A percentile compares a stretch with the other conserved stretches of the same genome.
Evolutionary conservation across 1,139 yeast genomes (phyloP).

Genomic region (Yamadazyma taylorii): DNA sequence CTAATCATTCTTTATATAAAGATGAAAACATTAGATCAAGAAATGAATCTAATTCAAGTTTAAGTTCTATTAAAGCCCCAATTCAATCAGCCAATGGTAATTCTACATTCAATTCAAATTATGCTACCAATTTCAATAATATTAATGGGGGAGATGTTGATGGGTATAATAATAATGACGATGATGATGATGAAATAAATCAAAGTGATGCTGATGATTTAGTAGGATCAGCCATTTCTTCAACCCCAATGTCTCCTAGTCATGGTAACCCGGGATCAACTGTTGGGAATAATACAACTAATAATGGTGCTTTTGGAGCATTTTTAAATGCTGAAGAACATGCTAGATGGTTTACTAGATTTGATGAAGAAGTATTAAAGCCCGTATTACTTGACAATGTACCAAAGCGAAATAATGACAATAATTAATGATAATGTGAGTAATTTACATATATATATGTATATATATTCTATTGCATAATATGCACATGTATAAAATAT

Average conservation of each 20-base stretch:
- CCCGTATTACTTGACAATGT: conserved; percentile 82
- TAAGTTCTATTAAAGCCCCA: conserved; percentile 11
- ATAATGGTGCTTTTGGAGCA: conserved; percentile 40
- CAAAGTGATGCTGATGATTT: conserved; percentile 44
- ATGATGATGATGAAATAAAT: conserved; percentile 32
- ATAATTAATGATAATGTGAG: conserved; percentile 7
- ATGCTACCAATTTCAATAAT: conserved; percentile 1
- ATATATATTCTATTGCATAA: conserved; percentile 4
- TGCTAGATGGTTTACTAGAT: conserved; percentile 88
- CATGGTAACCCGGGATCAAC: conserved; percentile 3
- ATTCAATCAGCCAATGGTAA: conserved; percentile 1
- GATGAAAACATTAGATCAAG: conserved; percentile 24
- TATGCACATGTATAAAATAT: neutral
- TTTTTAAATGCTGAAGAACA: conserved; percentile 67
- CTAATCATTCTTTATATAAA: conserved; percentile 13
- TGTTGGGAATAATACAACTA: conserved; percentile 6
- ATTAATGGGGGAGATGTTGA: no score
- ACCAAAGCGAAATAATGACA: conserved; percentile 21
- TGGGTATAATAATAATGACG: no score
- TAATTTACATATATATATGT: conserved; percentile 1
- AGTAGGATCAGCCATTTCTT: conserved; percentile 7
- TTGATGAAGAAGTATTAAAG: conserved; percentile 93
- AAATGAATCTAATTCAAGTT: conserved; percentile 28
- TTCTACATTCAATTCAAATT: conserved; percentile 6
- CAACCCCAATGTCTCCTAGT: conserved; percentile 3